phyloP scores from a whole-genome alignment of 164 flowering plant species.

The Aristolochia californica region DNA sequence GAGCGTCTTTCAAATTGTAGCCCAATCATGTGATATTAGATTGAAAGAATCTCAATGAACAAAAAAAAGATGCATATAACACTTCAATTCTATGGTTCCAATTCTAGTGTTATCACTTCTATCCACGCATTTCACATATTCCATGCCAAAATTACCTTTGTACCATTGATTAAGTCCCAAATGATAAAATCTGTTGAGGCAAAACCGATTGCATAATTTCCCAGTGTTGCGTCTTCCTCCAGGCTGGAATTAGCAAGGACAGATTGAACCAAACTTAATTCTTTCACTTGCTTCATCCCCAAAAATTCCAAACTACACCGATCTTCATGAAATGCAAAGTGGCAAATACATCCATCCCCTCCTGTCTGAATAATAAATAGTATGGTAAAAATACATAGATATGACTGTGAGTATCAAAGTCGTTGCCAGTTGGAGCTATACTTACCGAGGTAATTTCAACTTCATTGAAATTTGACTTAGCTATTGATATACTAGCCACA shows the following conservation, averaged over 20 bases:
- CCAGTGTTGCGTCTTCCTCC: constrained; percentile 24
- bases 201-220: constrained; percentile 73
- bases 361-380: constrained; percentile 55
- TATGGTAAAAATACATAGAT: not conserved
- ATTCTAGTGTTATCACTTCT: too few species aligned
- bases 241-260: constrained; percentile 26
- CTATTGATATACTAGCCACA: constrained; percentile 55
- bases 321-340: constrained; percentile 42
- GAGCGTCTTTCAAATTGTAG: not conserved
- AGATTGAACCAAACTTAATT: constrained; percentile 64
- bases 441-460: constrained; percentile 76
- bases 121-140: not conserved
- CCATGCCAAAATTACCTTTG: constrained; percentile 40
- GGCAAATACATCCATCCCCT: constrained; percentile 93
- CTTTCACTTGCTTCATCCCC: constrained; percentile 92
- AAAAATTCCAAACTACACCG: constrained; percentile 45
- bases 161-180: constrained; percentile 61
- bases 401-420: too few species aligned
- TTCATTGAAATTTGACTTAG: constrained; percentile 21
- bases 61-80: not conserved
- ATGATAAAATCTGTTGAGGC: constrained; percentile 74
- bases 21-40: not conserved
- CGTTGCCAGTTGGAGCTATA: too few species aligned
- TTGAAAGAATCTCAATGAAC: not conserved
- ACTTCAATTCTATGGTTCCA: not conserved